phyloP scores from a whole-genome alignment of 441 rosid species.

The Corymbia calophylla region DNA sequence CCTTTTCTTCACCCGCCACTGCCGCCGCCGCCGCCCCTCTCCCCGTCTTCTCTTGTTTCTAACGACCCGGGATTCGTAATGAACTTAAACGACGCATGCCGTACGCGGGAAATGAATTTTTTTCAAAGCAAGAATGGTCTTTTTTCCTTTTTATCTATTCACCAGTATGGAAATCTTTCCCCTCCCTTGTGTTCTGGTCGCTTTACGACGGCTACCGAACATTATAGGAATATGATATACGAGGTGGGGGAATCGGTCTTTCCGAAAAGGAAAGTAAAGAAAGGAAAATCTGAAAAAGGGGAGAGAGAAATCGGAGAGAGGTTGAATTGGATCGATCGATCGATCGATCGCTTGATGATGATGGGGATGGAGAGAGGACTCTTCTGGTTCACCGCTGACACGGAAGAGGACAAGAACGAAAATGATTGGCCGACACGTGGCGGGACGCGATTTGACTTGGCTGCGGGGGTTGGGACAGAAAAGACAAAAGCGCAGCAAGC shows the following conservation, averaged over 20 bases:
- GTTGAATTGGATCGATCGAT: not conserved
- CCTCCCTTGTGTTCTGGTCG: not conserved
- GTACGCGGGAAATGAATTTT: not conserved
- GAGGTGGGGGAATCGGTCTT: not conserved
- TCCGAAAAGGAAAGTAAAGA: not conserved
- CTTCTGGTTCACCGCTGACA: not conserved
- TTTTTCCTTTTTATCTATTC: not conserved
- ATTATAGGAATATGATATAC: not conserved
- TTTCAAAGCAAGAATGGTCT: not conserved
- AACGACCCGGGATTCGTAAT: not conserved
- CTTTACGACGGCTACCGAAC: not conserved
- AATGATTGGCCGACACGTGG: slow-evolving; percentile 50
- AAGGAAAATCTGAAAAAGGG: not conserved
- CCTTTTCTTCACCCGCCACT: not conserved
- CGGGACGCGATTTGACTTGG: slow-evolving; percentile 9
- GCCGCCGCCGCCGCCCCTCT: not conserved
- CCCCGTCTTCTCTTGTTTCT: not conserved
- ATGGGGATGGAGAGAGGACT: not conserved
- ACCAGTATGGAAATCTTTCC: not conserved
- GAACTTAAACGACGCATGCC: not conserved
- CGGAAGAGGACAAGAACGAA: slow-evolving; percentile 15
- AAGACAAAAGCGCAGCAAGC: not conserved
- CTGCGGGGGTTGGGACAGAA: not conserved
- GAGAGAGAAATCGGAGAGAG: not conserved
- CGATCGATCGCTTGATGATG: not conserved